Evolutionary conservation across 371 early-diverging fungal genomes (phyloP).

Genomic region (Syncephalastrum contaminatum): DNA sequence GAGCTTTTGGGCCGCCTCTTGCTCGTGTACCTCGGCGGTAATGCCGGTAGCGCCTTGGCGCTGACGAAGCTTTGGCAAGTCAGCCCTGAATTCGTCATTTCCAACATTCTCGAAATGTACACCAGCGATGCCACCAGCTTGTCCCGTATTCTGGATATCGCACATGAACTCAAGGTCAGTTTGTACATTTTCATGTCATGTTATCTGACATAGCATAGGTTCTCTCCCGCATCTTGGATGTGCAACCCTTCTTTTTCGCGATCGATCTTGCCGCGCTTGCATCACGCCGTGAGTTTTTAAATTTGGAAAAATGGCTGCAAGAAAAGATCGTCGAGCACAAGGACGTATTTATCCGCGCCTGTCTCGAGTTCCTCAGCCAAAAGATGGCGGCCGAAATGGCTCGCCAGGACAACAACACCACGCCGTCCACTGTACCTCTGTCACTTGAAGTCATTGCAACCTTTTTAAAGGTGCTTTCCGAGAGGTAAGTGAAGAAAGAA

Average conservation of each 20-base stretch:
- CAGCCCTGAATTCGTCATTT: slow-evolving; percentile 58
- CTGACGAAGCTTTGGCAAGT: slow-evolving; percentile 76
- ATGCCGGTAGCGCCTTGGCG: slow-evolving; percentile 68
- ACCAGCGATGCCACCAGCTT: slow-evolving; percentile 69
- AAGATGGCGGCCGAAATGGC: slow-evolving; percentile 53
- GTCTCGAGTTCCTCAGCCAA: slow-evolving; percentile 76
- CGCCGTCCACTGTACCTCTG: slow-evolving; percentile 55
- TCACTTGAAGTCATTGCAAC: slow-evolving; percentile 68
- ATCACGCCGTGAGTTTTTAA: slow-evolving; percentile 76
- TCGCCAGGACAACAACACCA: slow-evolving; percentile 30
- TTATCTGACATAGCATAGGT: slow-evolving; percentile 44
- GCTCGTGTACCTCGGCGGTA: slow-evolving; percentile 67
- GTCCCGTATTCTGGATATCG: slow-evolving; percentile 76
- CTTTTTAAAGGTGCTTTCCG: slow-evolving; percentile 68
- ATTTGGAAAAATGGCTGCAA: slow-evolving; percentile 84
- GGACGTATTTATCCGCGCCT: slow-evolving; percentile 68
- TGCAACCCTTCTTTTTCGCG: slow-evolving; percentile 69
- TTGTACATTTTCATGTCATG: not conserved
- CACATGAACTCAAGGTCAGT: slow-evolving; percentile 79
- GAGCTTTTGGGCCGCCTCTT: slow-evolving; percentile 68
- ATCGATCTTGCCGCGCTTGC: slow-evolving; percentile 88
- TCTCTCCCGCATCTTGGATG: slow-evolving; percentile 69
- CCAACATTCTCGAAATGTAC: slow-evolving; percentile 74
- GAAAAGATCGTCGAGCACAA: slow-evolving; percentile 70
- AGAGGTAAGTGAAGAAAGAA: slow-evolving; percentile 37